Conservation (phyloP, 192 early-diverging fungal genomes). For the Coemansia sp. region DNA sequence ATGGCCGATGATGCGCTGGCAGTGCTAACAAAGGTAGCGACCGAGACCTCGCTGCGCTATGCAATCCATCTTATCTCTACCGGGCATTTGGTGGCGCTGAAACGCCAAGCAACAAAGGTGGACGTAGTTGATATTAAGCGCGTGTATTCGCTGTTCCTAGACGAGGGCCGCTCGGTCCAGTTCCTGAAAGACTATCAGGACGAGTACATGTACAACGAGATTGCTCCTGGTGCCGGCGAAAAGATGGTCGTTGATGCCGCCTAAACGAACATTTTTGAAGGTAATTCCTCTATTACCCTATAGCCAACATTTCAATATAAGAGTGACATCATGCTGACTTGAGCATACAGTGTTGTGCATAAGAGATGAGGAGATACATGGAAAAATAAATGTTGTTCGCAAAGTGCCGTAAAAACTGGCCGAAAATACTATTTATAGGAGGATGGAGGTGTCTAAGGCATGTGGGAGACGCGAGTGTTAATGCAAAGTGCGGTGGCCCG, state of each 20-base stretch:
- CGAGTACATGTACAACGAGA: conserved; percentile 84
- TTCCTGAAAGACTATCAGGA: conserved; percentile 91
- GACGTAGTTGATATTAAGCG: conserved; percentile 93
- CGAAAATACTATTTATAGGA: no score
- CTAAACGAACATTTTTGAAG: not conserved
- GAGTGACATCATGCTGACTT: no score
- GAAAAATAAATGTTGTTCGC: no score
- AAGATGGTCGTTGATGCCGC: conserved; percentile 29
- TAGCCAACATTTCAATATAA: no score
- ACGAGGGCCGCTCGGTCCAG: conserved; percentile 94
- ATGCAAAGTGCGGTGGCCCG: not conserved
- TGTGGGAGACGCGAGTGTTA: not conserved
- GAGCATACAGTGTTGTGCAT: no score
- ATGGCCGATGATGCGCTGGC: conserved; percentile 83
- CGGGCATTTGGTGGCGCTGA: conserved; percentile 81
- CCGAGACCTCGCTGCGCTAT: conserved; percentile 89
- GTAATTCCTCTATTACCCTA: not conserved
- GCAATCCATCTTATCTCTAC: conserved; percentile 98
- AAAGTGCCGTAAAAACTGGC: no score
- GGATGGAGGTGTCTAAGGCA: not conserved
- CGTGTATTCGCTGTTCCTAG: conserved; percentile 92
- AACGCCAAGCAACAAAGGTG: conserved; percentile 79
- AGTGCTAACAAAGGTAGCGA: conserved; percentile 83
- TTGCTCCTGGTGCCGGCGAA: conserved; percentile 12
- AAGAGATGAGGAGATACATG: no score